Evolutionary conservation across 2,329 filamentous ascomycete species (phyloP).

Genomic region (Cytospora schulzeri): DNA sequence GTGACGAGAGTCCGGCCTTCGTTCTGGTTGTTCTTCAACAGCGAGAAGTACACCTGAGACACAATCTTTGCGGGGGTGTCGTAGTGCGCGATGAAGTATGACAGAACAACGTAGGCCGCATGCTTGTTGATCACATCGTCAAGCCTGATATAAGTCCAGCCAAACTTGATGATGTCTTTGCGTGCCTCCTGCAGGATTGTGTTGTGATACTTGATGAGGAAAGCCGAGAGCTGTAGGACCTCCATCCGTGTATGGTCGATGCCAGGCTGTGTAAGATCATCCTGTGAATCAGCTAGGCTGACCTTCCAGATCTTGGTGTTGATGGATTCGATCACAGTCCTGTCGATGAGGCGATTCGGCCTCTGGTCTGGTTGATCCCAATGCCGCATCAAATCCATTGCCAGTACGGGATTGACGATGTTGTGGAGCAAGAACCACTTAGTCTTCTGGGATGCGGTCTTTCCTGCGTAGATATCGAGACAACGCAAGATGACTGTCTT

Average conservation of each 20-base stretch:
- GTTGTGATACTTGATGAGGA: slow-evolving; percentile 94
- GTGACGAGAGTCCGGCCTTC: slow-evolving; percentile 91
- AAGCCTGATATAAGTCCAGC: slow-evolving; percentile 97
- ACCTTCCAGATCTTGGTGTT: slow-evolving; percentile 94
- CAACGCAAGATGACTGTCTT: slow-evolving; percentile 80
- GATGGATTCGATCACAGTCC: slow-evolving; percentile 83
- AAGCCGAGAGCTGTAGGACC: slow-evolving; percentile 87
- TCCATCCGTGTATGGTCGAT: slow-evolving; percentile 97
- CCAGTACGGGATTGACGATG: slow-evolving; percentile 92
- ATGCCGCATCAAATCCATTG: slow-evolving; percentile 90
- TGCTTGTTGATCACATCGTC: slow-evolving; percentile 99
- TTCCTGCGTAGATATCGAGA: slow-evolving; percentile 82
- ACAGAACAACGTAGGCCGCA: slow-evolving; percentile 93
- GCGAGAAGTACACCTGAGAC: slow-evolving; percentile 88
- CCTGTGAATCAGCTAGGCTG: slow-evolving; percentile 76
- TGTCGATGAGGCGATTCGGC: slow-evolving; percentile 73
- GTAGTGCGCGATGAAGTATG: slow-evolving; percentile 96
- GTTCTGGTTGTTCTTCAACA: slow-evolving; percentile 91
- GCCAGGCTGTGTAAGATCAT: slow-evolving; percentile 81
- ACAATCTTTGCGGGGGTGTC: slow-evolving; percentile 97
- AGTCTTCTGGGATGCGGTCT: slow-evolving; percentile 78
- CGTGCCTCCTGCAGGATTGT: slow-evolving; percentile 84
- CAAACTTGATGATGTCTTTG: slow-evolving; percentile 99
- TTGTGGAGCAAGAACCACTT: slow-evolving; percentile 93
- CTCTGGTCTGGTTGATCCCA: slow-evolving; percentile 63